Percentiles rank a stretch among this genome's conserved stretches.
phyloP scores from a whole-genome alignment of 2,329 filamentous ascomycete species.

The Monosporascus ibericus region DNA sequence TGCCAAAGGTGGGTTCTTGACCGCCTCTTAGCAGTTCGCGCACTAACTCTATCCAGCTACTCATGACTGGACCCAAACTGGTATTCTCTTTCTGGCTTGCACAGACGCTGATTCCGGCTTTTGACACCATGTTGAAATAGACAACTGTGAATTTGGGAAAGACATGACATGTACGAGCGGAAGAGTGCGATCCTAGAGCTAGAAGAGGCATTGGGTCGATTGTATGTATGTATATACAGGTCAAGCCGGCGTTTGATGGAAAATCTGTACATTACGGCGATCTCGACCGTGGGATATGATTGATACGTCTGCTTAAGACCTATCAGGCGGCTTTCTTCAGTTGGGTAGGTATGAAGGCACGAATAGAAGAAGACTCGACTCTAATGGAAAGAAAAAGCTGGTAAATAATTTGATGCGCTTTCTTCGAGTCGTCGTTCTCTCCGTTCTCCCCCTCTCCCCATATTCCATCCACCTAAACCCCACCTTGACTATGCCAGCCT shows the following conservation, averaged over 20 bases:
- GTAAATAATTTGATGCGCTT: neutral
- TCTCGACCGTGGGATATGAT: neutral
- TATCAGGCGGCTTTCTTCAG: neutral
- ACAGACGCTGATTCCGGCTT: constrained; percentile 93
- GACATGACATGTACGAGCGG: neutral
- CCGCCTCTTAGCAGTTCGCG: constrained; percentile 1
- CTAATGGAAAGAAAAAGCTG: neutral
- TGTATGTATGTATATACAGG: neutral
- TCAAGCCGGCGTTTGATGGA: neutral
- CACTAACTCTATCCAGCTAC: constrained; percentile 47
- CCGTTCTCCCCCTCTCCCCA: too few species aligned
- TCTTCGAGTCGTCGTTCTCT: too few species aligned
- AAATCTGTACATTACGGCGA: neutral
- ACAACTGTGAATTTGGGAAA: neutral
- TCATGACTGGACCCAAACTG: constrained; percentile 98
- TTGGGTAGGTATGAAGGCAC: neutral
- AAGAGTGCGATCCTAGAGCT: neutral
- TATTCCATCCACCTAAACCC: too few species aligned
- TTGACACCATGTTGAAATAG: constrained; percentile 49
- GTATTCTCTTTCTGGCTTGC: constrained; percentile 99
- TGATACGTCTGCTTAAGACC: neutral
- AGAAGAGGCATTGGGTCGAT: neutral
- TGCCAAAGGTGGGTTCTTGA: constrained; percentile 65
- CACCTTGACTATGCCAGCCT: neutral
- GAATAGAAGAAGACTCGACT: neutral